Evolutionary conservation across 768 basidiomycete species (phyloP).

Genomic region (Mycena rosella): DNA sequence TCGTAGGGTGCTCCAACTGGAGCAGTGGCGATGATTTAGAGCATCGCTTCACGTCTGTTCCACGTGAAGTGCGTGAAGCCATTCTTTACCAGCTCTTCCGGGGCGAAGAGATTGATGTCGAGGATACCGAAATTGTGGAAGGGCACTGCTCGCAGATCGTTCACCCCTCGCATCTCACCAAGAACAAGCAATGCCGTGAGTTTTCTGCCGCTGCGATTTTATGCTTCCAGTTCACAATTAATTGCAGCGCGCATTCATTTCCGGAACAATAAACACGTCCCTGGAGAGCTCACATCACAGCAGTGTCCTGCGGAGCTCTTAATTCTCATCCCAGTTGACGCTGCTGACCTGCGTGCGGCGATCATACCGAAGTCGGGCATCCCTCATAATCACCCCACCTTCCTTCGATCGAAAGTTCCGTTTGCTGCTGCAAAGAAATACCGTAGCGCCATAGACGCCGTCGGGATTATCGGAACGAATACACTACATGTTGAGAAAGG

Average conservation of each 20-base stretch:
- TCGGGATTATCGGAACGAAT: background rate
- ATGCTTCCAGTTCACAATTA: background rate
- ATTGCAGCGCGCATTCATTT: background rate
- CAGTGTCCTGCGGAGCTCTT: conserved; percentile 2
- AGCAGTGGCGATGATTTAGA: background rate
- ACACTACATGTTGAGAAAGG: conserved; percentile 6
- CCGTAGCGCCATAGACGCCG: background rate
- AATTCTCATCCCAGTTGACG: conserved; percentile 2
- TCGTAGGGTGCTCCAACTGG: conserved; percentile 9
- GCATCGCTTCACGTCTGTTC: conserved; percentile 1
- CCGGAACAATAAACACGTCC: background rate
- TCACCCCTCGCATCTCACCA: background rate
- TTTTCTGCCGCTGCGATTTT: background rate
- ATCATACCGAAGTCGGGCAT: background rate
- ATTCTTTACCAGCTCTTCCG: background rate
- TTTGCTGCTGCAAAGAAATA: background rate
- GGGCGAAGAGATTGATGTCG: background rate
- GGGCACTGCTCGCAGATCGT: background rate
- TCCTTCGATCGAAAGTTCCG: conserved; percentile 3
- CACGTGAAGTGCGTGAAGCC: background rate
- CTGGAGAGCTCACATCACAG: no score
- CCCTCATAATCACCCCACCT: conserved; percentile 4
- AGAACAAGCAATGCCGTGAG: conserved; percentile 3
- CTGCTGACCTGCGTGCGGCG: background rate
- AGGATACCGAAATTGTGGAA: background rate